Evolutionary conservation across 106 monocot genomes (phyloP), one percentile per base, ranked within the genome.

Genomic region (Dendrobium catenatum): DNA sequence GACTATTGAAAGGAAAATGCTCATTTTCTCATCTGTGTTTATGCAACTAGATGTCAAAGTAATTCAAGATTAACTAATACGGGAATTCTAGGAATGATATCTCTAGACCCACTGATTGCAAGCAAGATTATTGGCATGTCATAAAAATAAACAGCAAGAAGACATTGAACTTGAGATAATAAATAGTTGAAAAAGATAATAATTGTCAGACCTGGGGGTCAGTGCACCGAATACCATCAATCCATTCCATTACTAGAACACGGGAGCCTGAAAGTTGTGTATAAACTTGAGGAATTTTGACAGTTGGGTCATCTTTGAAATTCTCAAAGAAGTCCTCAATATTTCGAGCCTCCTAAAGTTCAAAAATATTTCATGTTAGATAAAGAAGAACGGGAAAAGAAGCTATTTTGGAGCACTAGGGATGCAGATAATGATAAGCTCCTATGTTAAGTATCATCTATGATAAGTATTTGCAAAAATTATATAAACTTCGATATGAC

Each of bases 171-270:
- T 15, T 51, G 72, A 66, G 4, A n/a, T 9, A 13, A 33, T 42
- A 44, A 33, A 72, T 17, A 20, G 29, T 46, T 10, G 44, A 43
- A 24, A 43, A 78, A 68, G 26, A 58, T 68, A 20, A 26, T 8
- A 49, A 54, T 26, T 41, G 58, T 58, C 81, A 78, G 78, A 98
- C 98, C 98, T 88, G 89, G 55, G 95, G 98, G 40, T 99, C 87
- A 78, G 98, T 99, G 75, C 98, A 99, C 18, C 98, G 82, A 74
- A 99, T 91, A 27, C 98, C 98, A 84, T 99, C 95, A 75, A 99
- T 99, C 98, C 98, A 99, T 78, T 99, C 98, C 98, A 99, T 95
- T 44, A 93, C 95, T 54, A 99, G 27, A 78, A 95, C 95, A 81
- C 88, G 95, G 20, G 93, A 73, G 43, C 98, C 98, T 77, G 86